These are phyloP conservation scores for Mediolabrus comicus DNA, from an alignment of 108 stramenopile species.

Conservation along the genomic window DNA sequence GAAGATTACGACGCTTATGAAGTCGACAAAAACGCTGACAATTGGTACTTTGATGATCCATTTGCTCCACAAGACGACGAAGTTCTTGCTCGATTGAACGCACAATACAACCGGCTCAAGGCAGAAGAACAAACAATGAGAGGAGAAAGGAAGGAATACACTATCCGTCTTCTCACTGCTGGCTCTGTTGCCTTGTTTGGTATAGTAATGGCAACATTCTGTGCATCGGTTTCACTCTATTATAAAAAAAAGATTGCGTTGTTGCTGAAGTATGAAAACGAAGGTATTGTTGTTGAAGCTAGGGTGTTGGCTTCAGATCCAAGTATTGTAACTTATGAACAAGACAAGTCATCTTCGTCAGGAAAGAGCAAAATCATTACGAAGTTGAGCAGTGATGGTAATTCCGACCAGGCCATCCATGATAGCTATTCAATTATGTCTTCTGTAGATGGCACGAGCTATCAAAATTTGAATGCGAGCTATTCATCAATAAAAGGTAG, in stretches of 20 bases:
- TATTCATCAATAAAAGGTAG: background rate
- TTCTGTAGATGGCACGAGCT: background rate
- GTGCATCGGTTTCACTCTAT: slow-evolving; percentile 1
- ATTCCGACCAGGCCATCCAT: background rate
- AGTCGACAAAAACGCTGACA: background rate
- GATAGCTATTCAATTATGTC: background rate
- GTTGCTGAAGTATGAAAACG: background rate
- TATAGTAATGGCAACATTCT: slow-evolving; percentile 3
- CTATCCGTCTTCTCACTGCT: background rate
- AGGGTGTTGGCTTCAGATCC: slow-evolving; percentile 13
- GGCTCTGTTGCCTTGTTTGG: background rate
- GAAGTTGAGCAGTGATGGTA: background rate
- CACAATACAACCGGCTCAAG: background rate
- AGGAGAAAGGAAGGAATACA: background rate
- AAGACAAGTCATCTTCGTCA: background rate
- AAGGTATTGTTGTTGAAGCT: slow-evolving; percentile 7
- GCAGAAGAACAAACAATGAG: background rate
- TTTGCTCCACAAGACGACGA: background rate
- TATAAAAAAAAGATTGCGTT: slow-evolving; percentile 9
- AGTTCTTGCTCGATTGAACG: background rate
- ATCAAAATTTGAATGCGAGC: too few species aligned
- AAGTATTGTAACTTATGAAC: background rate
- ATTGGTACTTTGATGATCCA: background rate
- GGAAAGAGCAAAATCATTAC: slow-evolving; percentile 4
- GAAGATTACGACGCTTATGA: background rate